phyloP scores from a whole-genome alignment of 352 stramenopile species.

The Pythium aphanidermatum region DNA sequence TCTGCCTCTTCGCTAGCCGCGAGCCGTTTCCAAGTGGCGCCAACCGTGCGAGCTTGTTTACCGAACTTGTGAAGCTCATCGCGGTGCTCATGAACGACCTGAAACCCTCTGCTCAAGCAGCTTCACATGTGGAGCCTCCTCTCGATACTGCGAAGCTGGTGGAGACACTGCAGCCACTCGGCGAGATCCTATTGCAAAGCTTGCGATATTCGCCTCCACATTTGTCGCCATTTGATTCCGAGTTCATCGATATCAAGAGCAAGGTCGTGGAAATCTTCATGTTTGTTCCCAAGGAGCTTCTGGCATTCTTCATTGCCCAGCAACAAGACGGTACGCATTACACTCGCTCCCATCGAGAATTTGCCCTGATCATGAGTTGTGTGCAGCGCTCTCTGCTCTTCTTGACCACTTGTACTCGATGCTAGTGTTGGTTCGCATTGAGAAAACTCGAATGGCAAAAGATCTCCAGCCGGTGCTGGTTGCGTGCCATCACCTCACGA shows the following conservation, averaged over 20 bases:
- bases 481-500: conserved; percentile 57
- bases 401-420: conserved; percentile 46
- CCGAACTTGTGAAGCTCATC: conserved; percentile 57
- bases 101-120: conserved; percentile 3
- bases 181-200: conserved; percentile 39
- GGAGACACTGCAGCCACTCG: conserved; percentile 22
- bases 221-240: conserved; percentile 24
- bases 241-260: conserved; percentile 52
- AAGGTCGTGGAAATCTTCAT: conserved; percentile 59
- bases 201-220: conserved; percentile 23
- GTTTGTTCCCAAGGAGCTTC: conserved; percentile 35
- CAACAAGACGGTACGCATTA: conserved; percentile 18
- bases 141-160: conserved; percentile 4
- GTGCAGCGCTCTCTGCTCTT: conserved; percentile 20
- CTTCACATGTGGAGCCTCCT: background rate
- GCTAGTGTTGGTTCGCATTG: conserved; percentile 46
- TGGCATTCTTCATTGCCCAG: conserved; percentile 39
- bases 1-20: conserved; percentile 18
- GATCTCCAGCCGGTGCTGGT: conserved; percentile 54
- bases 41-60: conserved; percentile 24
- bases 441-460: conserved; percentile 44
- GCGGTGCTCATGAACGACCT: conserved; percentile 52
- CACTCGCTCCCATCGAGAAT: background rate
- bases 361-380: background rate
- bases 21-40: conserved; percentile 12